Evolutionary conservation across 164 flowering plant genomes (phyloP).

Genomic region (Akebia trifoliata): DNA sequence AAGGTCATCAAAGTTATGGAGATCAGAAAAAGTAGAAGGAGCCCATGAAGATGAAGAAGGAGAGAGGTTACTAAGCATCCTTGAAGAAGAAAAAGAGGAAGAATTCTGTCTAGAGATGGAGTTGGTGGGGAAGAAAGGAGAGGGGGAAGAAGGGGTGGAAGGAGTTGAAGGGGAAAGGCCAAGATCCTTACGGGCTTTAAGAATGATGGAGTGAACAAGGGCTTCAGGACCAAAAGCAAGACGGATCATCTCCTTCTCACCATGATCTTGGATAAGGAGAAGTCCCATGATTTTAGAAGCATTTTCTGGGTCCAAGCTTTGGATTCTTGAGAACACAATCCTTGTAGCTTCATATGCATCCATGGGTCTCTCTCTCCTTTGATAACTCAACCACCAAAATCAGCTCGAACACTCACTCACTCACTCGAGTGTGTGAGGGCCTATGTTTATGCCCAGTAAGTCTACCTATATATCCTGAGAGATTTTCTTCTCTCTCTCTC

Average conservation of each 20-base stretch:
- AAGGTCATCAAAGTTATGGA: slow-evolving; percentile 32
- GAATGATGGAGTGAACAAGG: slow-evolving; percentile 57
- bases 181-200: slow-evolving; percentile 58
- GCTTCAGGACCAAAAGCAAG: slow-evolving; percentile 86
- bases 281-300: slow-evolving; percentile 89
- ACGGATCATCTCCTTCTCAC: slow-evolving; percentile 92
- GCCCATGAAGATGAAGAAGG: slow-evolving; percentile 38
- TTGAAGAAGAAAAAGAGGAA: slow-evolving; percentile 18
- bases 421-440: background rate
- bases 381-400: background rate
- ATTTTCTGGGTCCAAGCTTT: slow-evolving; percentile 75
- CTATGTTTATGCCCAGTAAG: background rate
- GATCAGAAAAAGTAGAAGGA: slow-evolving; percentile 26
- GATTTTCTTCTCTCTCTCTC: background rate
- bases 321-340: slow-evolving; percentile 76
- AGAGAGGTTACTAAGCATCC: slow-evolving; percentile 16
- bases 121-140: slow-evolving; percentile 33
- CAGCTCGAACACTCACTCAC: background rate
- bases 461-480: background rate
- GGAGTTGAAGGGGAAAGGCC: slow-evolving; percentile 47
- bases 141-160: slow-evolving; percentile 43
- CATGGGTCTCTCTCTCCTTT: slow-evolving; percentile 40
- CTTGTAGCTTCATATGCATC: slow-evolving; percentile 87
- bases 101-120: slow-evolving; percentile 26
- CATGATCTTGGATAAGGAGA: slow-evolving; percentile 81